phyloP scores from a whole-genome alignment of 2,329 filamentous ascomycete genomes.

The Ophiostoma sp. region DNA sequence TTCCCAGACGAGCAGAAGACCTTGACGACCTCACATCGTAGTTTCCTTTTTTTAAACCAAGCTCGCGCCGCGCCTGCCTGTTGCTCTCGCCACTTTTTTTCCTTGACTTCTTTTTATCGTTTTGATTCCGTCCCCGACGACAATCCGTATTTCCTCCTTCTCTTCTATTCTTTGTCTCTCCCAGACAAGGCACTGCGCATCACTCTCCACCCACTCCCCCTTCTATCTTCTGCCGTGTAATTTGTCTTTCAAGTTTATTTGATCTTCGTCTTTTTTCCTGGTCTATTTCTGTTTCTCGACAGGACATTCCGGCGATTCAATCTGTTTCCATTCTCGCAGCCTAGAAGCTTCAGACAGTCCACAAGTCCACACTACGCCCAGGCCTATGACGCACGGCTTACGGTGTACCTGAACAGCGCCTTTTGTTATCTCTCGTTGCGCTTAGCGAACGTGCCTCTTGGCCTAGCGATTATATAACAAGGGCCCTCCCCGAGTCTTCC shows the following conservation, averaged over 20 bases:
- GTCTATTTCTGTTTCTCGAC: slow-evolving; percentile 1
- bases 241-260: neutral
- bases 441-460: neutral
- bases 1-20: neutral
- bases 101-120: neutral
- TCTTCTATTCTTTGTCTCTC: neutral
- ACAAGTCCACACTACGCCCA: neutral
- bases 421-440: slow-evolving; percentile 2
- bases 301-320: neutral
- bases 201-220: neutral
- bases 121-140: neutral
- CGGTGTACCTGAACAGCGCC: neutral
- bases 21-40: slow-evolving; percentile 8
- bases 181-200: neutral
- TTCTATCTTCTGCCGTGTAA: neutral
- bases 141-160: neutral
- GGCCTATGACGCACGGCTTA: slow-evolving; percentile 18
- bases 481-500: neutral
- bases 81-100: neutral
- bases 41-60: slow-evolving; percentile 10
- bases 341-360: neutral
- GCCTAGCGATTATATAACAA: neutral
- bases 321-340: neutral
- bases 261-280: neutral
- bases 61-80: slow-evolving; percentile 3